Base-by-base conservation (phyloP, 2,329 filamentous ascomycete genomes). In the Cadophora sp. region DNA sequence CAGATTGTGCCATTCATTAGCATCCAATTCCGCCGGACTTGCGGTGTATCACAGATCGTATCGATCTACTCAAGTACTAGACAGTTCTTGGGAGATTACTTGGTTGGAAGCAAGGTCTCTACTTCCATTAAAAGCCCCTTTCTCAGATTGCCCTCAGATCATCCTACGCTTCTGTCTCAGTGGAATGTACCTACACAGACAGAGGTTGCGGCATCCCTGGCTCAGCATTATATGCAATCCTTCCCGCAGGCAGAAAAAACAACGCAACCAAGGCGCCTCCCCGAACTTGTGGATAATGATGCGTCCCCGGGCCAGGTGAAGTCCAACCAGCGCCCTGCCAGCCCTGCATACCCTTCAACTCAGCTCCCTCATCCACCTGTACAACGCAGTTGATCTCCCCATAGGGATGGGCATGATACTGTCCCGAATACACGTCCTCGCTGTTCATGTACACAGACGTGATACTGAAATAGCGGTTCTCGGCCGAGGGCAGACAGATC, bases 321-420 rank as follows among this genome's bases (percentile, higher is more conserved):
- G 86, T 87, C 85, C 86, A 88, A 0, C 86, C 86, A 0, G 82
- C 82, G 0, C 83, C 84, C 73, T 84, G 83, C 86, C 85, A 87
- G 1, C 84, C 84, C 64, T 82, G 80, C 84, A 87, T 84, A 6
- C 85, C 85, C 76, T 81, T 85, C 61, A 88, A 73, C 77, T 87
- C 81, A 1, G 85, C 83, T 4, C 71, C 77, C 4, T 79, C 69
- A 67, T 86, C 84, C 14, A 87, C 77, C 72, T 83, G 83, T 7
- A 86, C 77, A 0, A 86, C 83, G 69, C 84, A 86, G 71, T 86
- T 86, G 73, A 86, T 85, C 77, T 86, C 84, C 6, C 84, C 84
- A 63, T 86, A 86, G 0, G 84, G 84, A 72, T 86, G 84, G 4
- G 78, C 76, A 70, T 86, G 84, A 73, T 87, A 86, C 74, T 87